phyloP scores from a whole-genome alignment of 2,329 filamentous ascomycete genomes.

The Cladorrhinum sp. region DNA sequence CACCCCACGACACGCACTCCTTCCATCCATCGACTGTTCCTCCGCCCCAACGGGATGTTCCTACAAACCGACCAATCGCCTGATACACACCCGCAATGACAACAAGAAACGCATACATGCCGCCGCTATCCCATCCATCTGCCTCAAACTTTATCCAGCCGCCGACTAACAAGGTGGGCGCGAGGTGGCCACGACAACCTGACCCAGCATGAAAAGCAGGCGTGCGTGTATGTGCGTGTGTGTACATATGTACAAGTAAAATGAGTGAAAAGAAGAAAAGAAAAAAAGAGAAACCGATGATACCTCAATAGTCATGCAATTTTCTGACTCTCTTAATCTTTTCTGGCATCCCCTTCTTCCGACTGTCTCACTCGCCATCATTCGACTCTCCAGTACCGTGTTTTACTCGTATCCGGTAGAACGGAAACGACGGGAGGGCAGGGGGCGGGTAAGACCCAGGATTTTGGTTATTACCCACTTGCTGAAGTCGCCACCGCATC shows the following conservation, averaged over 20 bases:
- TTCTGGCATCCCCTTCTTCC: not conserved
- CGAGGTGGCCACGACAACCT: not conserved
- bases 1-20: not conserved
- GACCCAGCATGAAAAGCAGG: not conserved
- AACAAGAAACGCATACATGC: not conserved
- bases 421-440: not conserved
- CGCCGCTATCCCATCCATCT: not conserved
- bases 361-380: not conserved
- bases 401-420: not conserved
- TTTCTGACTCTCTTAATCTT: not conserved
- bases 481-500: too few species aligned
- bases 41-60: not conserved
- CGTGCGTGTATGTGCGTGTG: not conserved
- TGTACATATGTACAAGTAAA: not conserved
- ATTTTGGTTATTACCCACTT: not conserved
- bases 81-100: not conserved
- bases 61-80: too few species aligned
- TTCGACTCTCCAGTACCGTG: not conserved
- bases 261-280: not conserved
- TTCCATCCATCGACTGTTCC: too few species aligned
- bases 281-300: slow-evolving; percentile 4
- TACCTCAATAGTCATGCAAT: slow-evolving; percentile 14
- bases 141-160: too few species aligned
- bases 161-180: not conserved
- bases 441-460: not conserved